These are phyloP conservation scores for Neonothopanus nambi DNA, from an alignment of 1,284 basidiomycete genomes.

Conservation along the genomic window DNA sequence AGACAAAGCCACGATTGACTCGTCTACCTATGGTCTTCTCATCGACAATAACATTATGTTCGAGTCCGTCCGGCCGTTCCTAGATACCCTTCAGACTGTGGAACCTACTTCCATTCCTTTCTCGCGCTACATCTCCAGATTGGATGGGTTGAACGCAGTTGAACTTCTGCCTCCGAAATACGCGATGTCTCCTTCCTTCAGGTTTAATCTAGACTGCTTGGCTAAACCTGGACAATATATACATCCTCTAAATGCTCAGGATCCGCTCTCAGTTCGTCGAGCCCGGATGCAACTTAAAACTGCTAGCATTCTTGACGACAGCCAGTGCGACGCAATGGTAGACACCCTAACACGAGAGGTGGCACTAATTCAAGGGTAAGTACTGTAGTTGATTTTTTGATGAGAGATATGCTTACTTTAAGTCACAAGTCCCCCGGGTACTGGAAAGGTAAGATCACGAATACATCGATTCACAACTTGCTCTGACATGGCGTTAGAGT, in stretches of 20 bases:
- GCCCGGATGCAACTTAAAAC: slow-evolving; percentile 43
- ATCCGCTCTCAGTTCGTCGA: slow-evolving; percentile 36
- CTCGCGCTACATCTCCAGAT: slow-evolving; percentile 44
- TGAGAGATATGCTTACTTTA: slow-evolving; percentile 4
- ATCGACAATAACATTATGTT: slow-evolving; percentile 64
- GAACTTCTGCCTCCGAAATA: slow-evolving; percentile 50
- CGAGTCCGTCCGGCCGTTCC: slow-evolving; percentile 61
- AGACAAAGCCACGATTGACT: slow-evolving; percentile 16
- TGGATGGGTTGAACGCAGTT: slow-evolving; percentile 29
- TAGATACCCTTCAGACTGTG: slow-evolving; percentile 46
- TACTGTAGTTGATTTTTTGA: background rate
- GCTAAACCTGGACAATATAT: slow-evolving; percentile 10
- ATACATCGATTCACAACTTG: background rate
- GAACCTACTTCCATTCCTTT: slow-evolving; percentile 59
- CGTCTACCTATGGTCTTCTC: slow-evolving; percentile 33
- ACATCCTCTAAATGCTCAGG: slow-evolving; percentile 30
- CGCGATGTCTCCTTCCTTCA: slow-evolving; percentile 47
- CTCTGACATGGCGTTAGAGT: slow-evolving; percentile 38
- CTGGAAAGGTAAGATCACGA: slow-evolving; percentile 58
- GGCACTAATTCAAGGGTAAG: slow-evolving; percentile 69
- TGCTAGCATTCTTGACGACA: slow-evolving; percentile 56
- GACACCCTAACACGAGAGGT: slow-evolving; percentile 60
- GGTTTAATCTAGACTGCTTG: slow-evolving; percentile 44
- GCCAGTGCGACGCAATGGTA: slow-evolving; percentile 69
- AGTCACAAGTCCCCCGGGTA: slow-evolving; percentile 65